Conservation (phyloP, 2,329 filamentous ascomycete species). For the Neoascochyta sp. region DNA sequence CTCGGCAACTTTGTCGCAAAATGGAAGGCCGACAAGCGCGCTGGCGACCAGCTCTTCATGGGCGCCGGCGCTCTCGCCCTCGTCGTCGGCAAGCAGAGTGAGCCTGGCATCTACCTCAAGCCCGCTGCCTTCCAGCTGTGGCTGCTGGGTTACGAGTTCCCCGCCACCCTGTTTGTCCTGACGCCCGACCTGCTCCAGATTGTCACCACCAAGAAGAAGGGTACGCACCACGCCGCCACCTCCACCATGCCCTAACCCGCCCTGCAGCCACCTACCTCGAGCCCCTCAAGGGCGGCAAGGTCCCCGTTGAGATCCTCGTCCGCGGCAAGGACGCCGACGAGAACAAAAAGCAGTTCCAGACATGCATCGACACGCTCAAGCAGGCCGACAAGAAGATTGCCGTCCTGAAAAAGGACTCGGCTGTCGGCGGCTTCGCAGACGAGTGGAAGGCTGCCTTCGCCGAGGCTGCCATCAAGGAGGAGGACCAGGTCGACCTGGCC, state of each 20-base stretch:
- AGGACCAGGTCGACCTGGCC: slow-evolving; percentile 84
- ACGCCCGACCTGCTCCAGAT: slow-evolving; percentile 85
- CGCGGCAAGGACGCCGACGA: slow-evolving; percentile 86
- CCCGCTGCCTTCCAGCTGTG: slow-evolving; percentile 99
- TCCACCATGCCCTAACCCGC: slow-evolving; percentile 34
- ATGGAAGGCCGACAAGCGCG: slow-evolving; percentile 95
- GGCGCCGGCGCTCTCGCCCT: slow-evolving; percentile 84
- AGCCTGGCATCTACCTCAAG: slow-evolving; percentile 83
- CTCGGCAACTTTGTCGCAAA: slow-evolving; percentile 79
- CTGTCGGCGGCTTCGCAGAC: slow-evolving; percentile 84
- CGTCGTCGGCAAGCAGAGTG: slow-evolving; percentile 85
- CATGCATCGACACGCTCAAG: slow-evolving; percentile 83
- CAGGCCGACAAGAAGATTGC: slow-evolving; percentile 87
- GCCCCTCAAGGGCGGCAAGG: slow-evolving; percentile 84
- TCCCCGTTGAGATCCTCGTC: slow-evolving; percentile 86
- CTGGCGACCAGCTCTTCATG: slow-evolving; percentile 77
- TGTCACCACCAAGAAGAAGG: slow-evolving; percentile 96
- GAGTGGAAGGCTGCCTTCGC: slow-evolving; percentile 88
- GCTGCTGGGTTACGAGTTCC: slow-evolving; percentile 97
- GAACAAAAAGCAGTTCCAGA: slow-evolving; percentile 85
- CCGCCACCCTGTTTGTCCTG: slow-evolving; percentile 89
- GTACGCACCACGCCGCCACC: slow-evolving; percentile 45
- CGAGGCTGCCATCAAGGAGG: slow-evolving; percentile 70
- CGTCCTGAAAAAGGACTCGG: slow-evolving; percentile 76
- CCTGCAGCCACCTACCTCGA: slow-evolving; percentile 82